Evolutionary conservation across 2,329 filamentous ascomycete species (phyloP).

Genomic region (Ceratocystis variospora): DNA sequence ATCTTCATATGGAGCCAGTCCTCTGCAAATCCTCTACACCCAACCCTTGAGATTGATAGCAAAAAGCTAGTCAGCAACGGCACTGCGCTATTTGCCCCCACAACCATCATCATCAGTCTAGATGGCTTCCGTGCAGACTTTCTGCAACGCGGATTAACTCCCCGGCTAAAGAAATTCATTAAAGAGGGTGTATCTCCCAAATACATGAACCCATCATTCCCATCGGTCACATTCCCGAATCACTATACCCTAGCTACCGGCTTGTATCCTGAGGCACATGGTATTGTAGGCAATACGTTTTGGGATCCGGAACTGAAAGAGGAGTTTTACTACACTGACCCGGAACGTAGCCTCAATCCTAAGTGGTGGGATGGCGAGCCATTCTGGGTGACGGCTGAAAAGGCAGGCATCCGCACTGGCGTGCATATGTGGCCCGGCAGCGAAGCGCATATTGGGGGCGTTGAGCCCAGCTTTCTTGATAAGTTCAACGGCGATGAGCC

Average conservation of each 20-base stretch:
- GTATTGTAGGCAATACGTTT: slow-evolving; percentile 85
- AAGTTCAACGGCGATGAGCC: slow-evolving; percentile 67
- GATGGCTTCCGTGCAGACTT: slow-evolving; percentile 96
- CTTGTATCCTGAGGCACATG: slow-evolving; percentile 82
- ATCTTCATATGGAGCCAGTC: slow-evolving; percentile 22
- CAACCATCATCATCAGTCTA: slow-evolving; percentile 83
- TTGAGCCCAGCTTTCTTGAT: slow-evolving; percentile 69
- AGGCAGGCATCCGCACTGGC: slow-evolving; percentile 60
- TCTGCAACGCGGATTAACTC: slow-evolving; percentile 68
- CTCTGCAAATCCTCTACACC: neutral
- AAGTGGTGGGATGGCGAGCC: slow-evolving; percentile 96
- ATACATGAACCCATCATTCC: slow-evolving; percentile 91
- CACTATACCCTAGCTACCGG: slow-evolving; percentile 91
- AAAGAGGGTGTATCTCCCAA: slow-evolving; percentile 73
- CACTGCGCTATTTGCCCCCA: slow-evolving; percentile 76
- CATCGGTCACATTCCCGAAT: slow-evolving; percentile 91
- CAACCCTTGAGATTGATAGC: slow-evolving; percentile 35
- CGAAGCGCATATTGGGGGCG: slow-evolving; percentile 66
- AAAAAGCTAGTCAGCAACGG: slow-evolving; percentile 56
- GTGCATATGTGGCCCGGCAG: slow-evolving; percentile 99
- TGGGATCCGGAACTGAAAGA: slow-evolving; percentile 68
- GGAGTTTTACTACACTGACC: slow-evolving; percentile 81
- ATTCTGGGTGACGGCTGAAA: slow-evolving; percentile 85
- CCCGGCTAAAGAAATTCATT: slow-evolving; percentile 64
- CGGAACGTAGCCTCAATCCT: slow-evolving; percentile 57